Percentiles rank a stretch among this genome's conserved stretches.
phyloP scores from a whole-genome alignment of 2,329 filamentous ascomycete species.

The Aspergillus sp. region DNA sequence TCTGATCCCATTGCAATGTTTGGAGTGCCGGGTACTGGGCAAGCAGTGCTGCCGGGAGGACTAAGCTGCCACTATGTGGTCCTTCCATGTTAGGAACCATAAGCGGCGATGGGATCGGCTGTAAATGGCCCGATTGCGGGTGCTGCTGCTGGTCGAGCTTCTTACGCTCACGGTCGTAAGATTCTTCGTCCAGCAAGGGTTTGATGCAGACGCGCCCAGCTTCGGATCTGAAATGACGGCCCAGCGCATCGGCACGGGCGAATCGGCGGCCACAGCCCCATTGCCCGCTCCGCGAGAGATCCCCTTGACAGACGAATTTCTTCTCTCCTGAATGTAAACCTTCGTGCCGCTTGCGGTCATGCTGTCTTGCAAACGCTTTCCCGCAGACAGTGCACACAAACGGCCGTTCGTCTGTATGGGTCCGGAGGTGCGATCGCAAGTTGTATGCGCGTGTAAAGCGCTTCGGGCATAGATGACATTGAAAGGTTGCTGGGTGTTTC shows the following conservation, averaged over 20 bases:
- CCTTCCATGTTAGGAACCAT: conserved; percentile 52
- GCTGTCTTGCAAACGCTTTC: conserved; percentile 94
- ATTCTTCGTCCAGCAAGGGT: conserved; percentile 91
- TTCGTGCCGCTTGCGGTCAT: conserved; percentile 95
- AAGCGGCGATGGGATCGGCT: conserved; percentile 49
- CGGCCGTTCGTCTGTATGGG: conserved; percentile 91
- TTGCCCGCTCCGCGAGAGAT: conserved; percentile 68
- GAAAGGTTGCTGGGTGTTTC: conserved; percentile 95
- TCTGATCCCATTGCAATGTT: conserved; percentile 76
- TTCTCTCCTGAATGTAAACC: conserved; percentile 94
- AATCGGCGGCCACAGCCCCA: conserved; percentile 95
- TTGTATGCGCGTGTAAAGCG: conserved; percentile 96
- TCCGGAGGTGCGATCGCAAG: conserved; percentile 84
- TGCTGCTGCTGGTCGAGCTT: conserved; percentile 66
- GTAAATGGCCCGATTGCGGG: conserved; percentile 54
- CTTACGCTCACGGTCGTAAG: conserved; percentile 65
- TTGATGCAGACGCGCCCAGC: conserved; percentile 95
- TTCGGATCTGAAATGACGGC: conserved; percentile 89
- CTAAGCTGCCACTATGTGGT: conserved; percentile 52
- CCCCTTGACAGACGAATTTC: conserved; percentile 94
- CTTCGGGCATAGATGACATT: conserved; percentile 88
- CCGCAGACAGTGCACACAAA: conserved; percentile 96
- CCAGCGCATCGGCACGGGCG: conserved; percentile 87
- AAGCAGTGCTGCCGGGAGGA: conserved; percentile 76
- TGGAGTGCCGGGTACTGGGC: conserved; percentile 92